Evolutionary conservation across 2,329 filamentous ascomycete species (phyloP).

Genomic region (Aspergillus calidoustus): DNA sequence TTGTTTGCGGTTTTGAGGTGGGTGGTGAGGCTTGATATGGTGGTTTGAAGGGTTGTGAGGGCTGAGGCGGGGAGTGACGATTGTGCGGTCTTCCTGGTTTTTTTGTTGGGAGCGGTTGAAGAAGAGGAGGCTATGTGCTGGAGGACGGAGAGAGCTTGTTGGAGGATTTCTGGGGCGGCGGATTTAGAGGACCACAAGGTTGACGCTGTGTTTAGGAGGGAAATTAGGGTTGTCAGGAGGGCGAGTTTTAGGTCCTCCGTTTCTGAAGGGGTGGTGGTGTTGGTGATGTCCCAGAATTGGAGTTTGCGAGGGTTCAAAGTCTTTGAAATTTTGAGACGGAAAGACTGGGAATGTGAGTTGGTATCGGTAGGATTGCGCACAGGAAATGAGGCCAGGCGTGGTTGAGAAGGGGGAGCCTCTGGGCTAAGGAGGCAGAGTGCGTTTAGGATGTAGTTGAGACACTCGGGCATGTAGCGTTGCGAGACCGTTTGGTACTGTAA

Average conservation of each 20-base stretch:
- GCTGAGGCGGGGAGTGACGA: constrained; percentile 49
- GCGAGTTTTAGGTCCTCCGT: constrained; percentile 59
- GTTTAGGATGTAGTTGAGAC: constrained; percentile 79
- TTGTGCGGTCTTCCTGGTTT: constrained; percentile 27
- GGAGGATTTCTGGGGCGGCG: constrained; percentile 79
- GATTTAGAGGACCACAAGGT: constrained; percentile 74
- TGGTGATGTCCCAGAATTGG: constrained; percentile 61
- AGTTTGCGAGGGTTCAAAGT: constrained; percentile 56
- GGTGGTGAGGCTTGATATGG: constrained; percentile 43
- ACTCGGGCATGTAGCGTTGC: constrained; percentile 87
- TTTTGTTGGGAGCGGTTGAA: constrained; percentile 44
- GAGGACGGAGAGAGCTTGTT: constrained; percentile 63
- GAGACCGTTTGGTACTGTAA: constrained; percentile 82
- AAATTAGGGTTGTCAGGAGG: constrained; percentile 65
- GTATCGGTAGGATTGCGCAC: constrained; percentile 52
- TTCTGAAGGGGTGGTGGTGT: constrained; percentile 17
- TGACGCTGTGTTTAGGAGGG: constrained; percentile 69
- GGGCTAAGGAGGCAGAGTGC: constrained; percentile 72
- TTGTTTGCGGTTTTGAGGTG: constrained; percentile 64
- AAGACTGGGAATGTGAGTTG: constrained; percentile 47
- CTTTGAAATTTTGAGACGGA: constrained; percentile 52
- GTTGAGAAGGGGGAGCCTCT: constrained; percentile 47
- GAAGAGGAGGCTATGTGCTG: constrained; percentile 64
- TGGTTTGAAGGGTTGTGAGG: constrained; percentile 35
- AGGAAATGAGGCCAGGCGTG: constrained; percentile 61